Conservation (phyloP, 192 early-diverging fungal species). For the Cladochytrium replicatum region DNA sequence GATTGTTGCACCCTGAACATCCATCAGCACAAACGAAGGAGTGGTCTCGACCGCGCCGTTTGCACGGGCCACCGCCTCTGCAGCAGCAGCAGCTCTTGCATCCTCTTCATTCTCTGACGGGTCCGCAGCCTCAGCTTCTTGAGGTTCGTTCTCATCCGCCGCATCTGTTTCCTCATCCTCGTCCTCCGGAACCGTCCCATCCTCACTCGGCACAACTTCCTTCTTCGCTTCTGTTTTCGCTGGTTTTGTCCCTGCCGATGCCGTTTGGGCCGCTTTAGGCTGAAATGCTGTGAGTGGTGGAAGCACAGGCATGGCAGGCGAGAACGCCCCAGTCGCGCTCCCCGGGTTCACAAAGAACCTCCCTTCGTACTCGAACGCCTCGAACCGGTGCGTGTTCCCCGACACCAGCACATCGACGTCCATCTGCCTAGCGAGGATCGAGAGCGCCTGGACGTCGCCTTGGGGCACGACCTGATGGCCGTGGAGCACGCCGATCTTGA, state of each 20-base stretch:
- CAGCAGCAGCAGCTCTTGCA: constrained; percentile 6
- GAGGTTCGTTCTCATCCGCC: too few species aligned
- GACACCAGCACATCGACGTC: constrained; percentile 84
- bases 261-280: too few species aligned
- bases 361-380: constrained; percentile 85
- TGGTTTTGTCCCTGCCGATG: too few species aligned
- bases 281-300: too few species aligned
- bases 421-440: constrained; percentile 69
- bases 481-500: constrained; percentile 58
- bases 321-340: constrained; percentile 82
- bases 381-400: constrained; percentile 84
- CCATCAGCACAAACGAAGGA: constrained; percentile 95
- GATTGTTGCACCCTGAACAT: constrained; percentile 64
- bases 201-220: too few species aligned
- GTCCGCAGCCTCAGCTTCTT: background rate
- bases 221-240: too few species aligned
- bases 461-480: constrained; percentile 82
- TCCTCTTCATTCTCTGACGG: constrained; percentile 10
- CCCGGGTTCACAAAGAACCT: constrained; percentile 93
- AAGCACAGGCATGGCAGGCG: too few species aligned
- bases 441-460: constrained; percentile 27
- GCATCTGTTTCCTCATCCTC: constrained; percentile 1
- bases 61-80: constrained; percentile 3
- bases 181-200: background rate
- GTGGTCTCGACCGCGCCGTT: constrained; percentile 55